These are phyloP conservation scores for Floccularia luteovirens DNA, from an alignment of 768 basidiomycete species.

Conservation along the genomic window DNA sequence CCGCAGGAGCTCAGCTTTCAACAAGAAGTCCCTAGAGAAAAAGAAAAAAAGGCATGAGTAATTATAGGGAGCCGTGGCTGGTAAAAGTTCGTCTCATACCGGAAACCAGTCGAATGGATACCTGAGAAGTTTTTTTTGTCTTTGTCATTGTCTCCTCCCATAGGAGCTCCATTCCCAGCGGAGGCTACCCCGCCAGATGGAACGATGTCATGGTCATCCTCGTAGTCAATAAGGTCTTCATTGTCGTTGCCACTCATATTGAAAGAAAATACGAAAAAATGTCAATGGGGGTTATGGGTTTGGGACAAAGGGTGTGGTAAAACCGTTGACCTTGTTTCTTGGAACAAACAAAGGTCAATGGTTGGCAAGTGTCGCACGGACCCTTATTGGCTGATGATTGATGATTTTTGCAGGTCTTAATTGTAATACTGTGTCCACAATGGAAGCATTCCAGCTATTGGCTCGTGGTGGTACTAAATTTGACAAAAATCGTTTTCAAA, in stretches of 20 bases:
- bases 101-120: conserved; percentile 99
- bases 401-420: no score
- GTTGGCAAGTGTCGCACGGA: conserved; percentile 29
- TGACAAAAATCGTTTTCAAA: conserved; percentile 66
- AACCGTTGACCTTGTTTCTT: conserved; percentile 12
- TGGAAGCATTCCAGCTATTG: conserved; percentile 88
- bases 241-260: conserved; percentile 79
- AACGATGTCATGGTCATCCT: conserved; percentile 80
- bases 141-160: conserved; percentile 49
- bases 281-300: conserved; percentile 19
- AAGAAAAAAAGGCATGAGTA: conserved; percentile 6
- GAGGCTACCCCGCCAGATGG: conserved; percentile 46
- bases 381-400: conserved; percentile 12
- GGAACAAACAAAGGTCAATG: conserved; percentile 11
- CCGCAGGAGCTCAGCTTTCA: conserved; percentile 94
- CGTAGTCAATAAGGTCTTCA: conserved; percentile 92
- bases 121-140: conserved; percentile 99
- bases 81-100: conserved; percentile 41
- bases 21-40: conserved; percentile 79
- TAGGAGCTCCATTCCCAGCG: conserved; percentile 40
- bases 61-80: no score
- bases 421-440: conserved; percentile 22
- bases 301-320: conserved; percentile 14
- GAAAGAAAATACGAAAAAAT: conserved; percentile 14
- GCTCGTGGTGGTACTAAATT: conserved; percentile 83